These are phyloP conservation scores for Penicillium cataractarum DNA, from an alignment of 495 filamentous ascomycete genomes.

Conservation along the genomic window DNA sequence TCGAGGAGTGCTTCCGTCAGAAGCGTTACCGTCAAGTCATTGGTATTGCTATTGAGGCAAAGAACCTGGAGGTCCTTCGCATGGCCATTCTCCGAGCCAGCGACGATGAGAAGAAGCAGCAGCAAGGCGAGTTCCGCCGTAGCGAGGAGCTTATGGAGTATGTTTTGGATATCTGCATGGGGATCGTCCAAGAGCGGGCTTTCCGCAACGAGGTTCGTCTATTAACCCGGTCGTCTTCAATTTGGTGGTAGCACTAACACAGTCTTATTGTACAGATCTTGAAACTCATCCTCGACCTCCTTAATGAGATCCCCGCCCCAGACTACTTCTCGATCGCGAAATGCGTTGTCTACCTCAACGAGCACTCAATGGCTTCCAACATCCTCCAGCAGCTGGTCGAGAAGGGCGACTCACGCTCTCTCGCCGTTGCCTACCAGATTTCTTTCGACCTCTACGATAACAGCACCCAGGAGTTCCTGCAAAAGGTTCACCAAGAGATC, in stretches of 20 bases:
- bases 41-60: conserved; percentile 95
- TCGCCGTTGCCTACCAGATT: conserved; percentile 92
- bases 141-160: conserved; percentile 98
- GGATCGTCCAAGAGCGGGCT: conserved; percentile 89
- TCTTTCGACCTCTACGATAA: conserved; percentile 98
- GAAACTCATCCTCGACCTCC: conserved; percentile 81
- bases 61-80: conserved; percentile 87
- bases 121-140: conserved; percentile 59
- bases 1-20: conserved; percentile 85
- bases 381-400: conserved; percentile 82
- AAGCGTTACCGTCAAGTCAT: conserved; percentile 96
- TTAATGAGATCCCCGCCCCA: conserved; percentile 84
- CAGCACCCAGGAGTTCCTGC: conserved; percentile 93
- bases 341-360: conserved; percentile 94
- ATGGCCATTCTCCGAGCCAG: conserved; percentile 80
- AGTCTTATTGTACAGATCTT: conserved; percentile 62
- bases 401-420: conserved; percentile 73
- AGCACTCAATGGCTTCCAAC: conserved; percentile 87
- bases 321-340: conserved; percentile 99
- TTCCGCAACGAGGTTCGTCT: conserved; percentile 73
- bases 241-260: conserved; percentile 22
- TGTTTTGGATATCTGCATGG: conserved; percentile 94
- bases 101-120: conserved; percentile 74
- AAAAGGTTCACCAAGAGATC: conserved; percentile 82
- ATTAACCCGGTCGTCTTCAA: background rate